phyloP scores from a whole-genome alignment of 1,284 basidiomycete genomes.

The Pyrrhoderma lamaoense region DNA sequence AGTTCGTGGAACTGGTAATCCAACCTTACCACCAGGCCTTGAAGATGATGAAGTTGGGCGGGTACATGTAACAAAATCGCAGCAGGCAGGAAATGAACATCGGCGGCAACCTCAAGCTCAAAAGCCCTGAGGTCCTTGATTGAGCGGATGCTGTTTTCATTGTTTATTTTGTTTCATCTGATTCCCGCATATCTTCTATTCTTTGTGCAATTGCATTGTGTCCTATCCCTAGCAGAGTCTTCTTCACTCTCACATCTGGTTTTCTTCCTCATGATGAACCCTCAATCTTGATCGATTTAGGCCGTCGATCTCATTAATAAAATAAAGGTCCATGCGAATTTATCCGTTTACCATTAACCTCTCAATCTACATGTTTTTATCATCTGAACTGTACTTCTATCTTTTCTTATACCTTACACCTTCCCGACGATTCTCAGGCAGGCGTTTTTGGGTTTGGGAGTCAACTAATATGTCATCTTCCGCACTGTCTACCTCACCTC shows the following conservation, averaged over 20 bases:
- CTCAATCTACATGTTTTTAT: constrained; percentile 12
- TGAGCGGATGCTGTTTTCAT: constrained; percentile 5
- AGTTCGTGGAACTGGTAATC: constrained; percentile 33
- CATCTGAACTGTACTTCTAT: constrained; percentile 16
- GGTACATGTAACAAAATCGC: constrained; percentile 79
- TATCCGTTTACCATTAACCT: constrained; percentile 10
- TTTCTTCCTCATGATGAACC: constrained; percentile 5
- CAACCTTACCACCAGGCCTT: constrained; percentile 62
- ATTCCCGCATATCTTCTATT: constrained; percentile 21
- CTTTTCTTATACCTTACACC: constrained; percentile 8
- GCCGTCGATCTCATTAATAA: constrained; percentile 11
- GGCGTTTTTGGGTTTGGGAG: constrained; percentile 13
- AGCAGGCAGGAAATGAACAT: constrained; percentile 56
- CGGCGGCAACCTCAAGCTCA: constrained; percentile 20
- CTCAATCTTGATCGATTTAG: background rate
- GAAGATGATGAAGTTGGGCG: constrained; percentile 57
- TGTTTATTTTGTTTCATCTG: constrained; percentile 24
- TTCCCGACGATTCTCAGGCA: constrained; percentile 15
- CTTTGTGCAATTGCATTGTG: constrained; percentile 11
- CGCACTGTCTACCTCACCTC: constrained; percentile 12
- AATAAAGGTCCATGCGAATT: constrained; percentile 11
- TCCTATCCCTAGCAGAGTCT: background rate
- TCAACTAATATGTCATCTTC: constrained; percentile 20
- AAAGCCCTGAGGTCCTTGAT: background rate
- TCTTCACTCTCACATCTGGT: constrained; percentile 5